phyloP scores from a whole-genome alignment of 495 filamentous ascomycete genomes.

The Xylaria venustula region DNA sequence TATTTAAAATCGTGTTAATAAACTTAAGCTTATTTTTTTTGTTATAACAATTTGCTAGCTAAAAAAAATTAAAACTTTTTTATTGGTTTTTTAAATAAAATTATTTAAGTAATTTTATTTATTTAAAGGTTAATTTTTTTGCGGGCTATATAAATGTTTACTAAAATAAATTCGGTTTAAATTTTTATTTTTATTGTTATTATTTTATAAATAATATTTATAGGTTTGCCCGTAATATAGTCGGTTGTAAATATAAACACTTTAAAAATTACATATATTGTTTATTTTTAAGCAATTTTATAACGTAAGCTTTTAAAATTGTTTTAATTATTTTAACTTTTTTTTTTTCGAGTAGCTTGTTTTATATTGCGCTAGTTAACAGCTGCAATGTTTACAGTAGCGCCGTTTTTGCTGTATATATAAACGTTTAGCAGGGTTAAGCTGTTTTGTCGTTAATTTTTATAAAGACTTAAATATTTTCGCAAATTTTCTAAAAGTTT shows the following conservation, averaged over 20 bases:
- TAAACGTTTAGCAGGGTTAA: background rate
- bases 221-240: background rate
- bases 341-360: background rate
- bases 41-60: background rate
- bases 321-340: background rate
- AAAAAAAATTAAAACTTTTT: no score
- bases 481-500: no score
- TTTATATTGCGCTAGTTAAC: background rate
- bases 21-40: background rate
- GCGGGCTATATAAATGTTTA: no score
- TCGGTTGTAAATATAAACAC: background rate
- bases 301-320: background rate
- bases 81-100: no score
- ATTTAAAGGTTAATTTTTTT: no score
- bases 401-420: background rate
- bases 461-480: no score
- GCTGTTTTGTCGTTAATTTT: background rate
- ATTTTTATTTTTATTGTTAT: background rate
- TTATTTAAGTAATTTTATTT: no score
- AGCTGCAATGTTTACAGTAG: background rate
- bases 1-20: background rate
- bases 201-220: background rate
- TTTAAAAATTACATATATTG: background rate
- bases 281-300: constrained; percentile 1
- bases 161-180: background rate